Evolutionary conservation across 805 yeast species (phyloP).

Genomic region (Candida pini): DNA sequence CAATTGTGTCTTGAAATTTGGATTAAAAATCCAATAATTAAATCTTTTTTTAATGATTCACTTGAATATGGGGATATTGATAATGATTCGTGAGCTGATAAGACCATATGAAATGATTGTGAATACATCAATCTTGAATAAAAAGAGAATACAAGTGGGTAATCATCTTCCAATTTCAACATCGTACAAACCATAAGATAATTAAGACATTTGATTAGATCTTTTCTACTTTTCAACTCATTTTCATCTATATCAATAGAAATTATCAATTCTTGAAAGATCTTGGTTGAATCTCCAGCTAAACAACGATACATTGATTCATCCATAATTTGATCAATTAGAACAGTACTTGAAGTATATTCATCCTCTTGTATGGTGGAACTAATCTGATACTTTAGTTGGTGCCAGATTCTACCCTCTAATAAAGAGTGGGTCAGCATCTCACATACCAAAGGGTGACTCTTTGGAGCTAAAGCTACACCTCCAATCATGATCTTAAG

Average conservation of each 20-base stretch:
- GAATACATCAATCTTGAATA: conserved; percentile 16
- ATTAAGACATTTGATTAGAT: conserved; percentile 21
- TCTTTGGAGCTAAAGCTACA: conserved; percentile 2
- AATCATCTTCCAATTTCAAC: conserved; percentile 15
- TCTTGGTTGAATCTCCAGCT: conserved; percentile 5
- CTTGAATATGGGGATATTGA: conserved; percentile 12
- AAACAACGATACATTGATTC: conserved; percentile 13
- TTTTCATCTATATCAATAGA: conserved; percentile 1
- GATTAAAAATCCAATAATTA: conserved; percentile 22
- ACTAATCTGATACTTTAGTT: conserved; percentile 6
- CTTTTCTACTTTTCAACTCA: conserved; percentile 1
- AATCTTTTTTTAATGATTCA: conserved; percentile 14
- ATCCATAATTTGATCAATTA: conserved; percentile 10
- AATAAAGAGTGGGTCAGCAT: conserved; percentile 13
- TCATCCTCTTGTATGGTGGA: background rate
- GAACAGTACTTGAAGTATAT: conserved; percentile 6
- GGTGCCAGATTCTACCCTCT: conserved; percentile 12
- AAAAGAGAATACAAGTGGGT: conserved; percentile 28
- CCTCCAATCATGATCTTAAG: conserved; percentile 7
- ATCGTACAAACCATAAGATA: conserved; percentile 20
- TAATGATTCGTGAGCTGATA: conserved; percentile 14
- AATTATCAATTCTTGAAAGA: conserved; percentile 9
- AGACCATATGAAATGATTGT: conserved; percentile 11
- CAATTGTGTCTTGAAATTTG: conserved; percentile 12
- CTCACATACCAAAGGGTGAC: conserved; percentile 14